Evolutionary conservation across 2,329 filamentous ascomycete species (phyloP).

Genomic region (Bipolaris sorokiniana): DNA sequence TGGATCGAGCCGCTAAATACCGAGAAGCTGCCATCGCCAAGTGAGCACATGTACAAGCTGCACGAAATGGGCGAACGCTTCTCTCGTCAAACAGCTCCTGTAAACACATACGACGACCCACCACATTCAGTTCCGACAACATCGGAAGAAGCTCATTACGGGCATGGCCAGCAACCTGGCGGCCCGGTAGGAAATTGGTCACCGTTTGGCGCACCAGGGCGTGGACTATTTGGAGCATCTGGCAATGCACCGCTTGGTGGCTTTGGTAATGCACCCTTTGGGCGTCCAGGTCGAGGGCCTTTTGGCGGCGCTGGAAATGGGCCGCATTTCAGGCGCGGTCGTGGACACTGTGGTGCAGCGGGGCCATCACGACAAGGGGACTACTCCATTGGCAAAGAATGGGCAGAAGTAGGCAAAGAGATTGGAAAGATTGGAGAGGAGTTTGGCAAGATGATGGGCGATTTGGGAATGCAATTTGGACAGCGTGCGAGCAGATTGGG

Average conservation of each 20-base stretch:
- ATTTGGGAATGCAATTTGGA: constrained; percentile 40
- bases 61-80: constrained; percentile 26
- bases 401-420: constrained; percentile 18
- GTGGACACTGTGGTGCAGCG: constrained; percentile 5
- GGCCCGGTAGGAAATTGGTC: constrained; percentile 13
- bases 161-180: not conserved
- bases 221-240: constrained; percentile 22
- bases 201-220: constrained; percentile 23
- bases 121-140: constrained; percentile 34
- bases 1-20: constrained; percentile 39
- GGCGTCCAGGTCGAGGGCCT: constrained; percentile 12
- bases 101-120: constrained; percentile 25
- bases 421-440: constrained; percentile 37
- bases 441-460: constrained; percentile 39
- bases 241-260: constrained; percentile 18
- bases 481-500: constrained; percentile 32
- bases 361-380: constrained; percentile 11
- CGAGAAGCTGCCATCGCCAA: constrained; percentile 24
- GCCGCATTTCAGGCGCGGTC: constrained; percentile 7
- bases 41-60: constrained; percentile 20
- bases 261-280: constrained; percentile 19
- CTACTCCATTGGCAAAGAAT: constrained; percentile 10
- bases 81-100: not conserved
- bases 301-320: constrained; percentile 10
- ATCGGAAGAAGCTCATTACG: not conserved